Percentiles rank a stretch among this genome's conserved stretches.
phyloP scores from a whole-genome alignment of 345 rosid genomes.

The Gossypium anomalum region DNA sequence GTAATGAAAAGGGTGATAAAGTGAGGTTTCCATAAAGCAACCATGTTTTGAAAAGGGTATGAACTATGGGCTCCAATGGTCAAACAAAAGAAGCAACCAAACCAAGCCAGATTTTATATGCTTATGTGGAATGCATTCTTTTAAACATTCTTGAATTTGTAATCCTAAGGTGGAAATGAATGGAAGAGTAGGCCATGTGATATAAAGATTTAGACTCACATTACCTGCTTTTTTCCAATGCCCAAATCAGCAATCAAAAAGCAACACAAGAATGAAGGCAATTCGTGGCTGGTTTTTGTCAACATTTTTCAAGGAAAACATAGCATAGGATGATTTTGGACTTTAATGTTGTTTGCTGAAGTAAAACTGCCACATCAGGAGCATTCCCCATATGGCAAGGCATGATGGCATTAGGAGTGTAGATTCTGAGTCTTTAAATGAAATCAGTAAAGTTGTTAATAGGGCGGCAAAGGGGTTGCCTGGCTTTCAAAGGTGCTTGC shows the following conservation, averaged over 20 bases:
- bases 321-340: neutral
- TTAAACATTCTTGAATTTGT: neutral
- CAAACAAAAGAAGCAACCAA: conserved; percentile 15
- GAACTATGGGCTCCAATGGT: conserved; percentile 4
- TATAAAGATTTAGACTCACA: neutral
- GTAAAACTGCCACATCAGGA: conserved; percentile 15
- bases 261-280: neutral
- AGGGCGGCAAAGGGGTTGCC: neutral
- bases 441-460: neutral
- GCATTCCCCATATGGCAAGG: conserved; percentile 14
- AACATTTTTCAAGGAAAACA: neutral
- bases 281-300: neutral
- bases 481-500: neutral
- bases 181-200: conserved; percentile 15
- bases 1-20: neutral
- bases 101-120: neutral
- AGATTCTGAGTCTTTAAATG: neutral
- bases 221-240: neutral
- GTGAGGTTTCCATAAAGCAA: neutral
- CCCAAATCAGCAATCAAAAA: neutral
- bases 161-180: conserved; percentile 19
- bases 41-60: neutral
- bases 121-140: conserved; percentile 5
- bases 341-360: conserved; percentile 6
- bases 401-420: conserved; percentile 6